A percentile compares a stretch with the other conserved stretches of the same genome.
Conservation (phyloP, 2,329 filamentous ascomycete species). For the Hysterium pulicare region DNA sequence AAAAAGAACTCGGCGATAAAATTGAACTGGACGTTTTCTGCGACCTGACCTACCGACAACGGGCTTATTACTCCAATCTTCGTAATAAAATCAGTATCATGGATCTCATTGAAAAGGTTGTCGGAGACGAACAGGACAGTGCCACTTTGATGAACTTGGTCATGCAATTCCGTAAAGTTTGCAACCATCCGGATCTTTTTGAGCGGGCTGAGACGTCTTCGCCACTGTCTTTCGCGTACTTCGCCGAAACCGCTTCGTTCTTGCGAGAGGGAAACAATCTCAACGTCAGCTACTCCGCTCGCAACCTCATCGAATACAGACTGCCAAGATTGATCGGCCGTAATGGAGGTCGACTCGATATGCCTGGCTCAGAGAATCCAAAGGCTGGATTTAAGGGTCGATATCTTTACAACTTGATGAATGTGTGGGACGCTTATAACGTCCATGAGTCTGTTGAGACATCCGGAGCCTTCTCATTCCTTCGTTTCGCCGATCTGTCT, state of each 20-base stretch:
- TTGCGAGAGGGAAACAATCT: constrained; percentile 81
- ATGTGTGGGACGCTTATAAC: constrained; percentile 82
- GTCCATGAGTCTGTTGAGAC: constrained; percentile 62
- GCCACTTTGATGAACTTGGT: constrained; percentile 98
- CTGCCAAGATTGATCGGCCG: constrained; percentile 79
- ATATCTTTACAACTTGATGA: constrained; percentile 78
- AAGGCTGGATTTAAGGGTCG: constrained; percentile 76
- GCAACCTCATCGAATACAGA: constrained; percentile 79
- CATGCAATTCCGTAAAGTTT: constrained; percentile 99
- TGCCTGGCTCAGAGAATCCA: constrained; percentile 69
- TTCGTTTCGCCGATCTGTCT: constrained; percentile 80
- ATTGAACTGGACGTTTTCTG: constrained; percentile 96
- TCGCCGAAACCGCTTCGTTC: constrained; percentile 93
- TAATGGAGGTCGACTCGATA: constrained; percentile 72
- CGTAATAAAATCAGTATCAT: constrained; percentile 98
- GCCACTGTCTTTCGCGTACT: constrained; percentile 78
- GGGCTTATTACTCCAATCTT: constrained; percentile 86
- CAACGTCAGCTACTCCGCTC: constrained; percentile 80
- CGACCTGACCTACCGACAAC: constrained; percentile 91
- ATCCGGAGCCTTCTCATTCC: constrained; percentile 76
- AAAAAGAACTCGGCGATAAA: constrained; percentile 98
- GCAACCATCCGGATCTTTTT: constrained; percentile 96
- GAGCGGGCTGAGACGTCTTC: constrained; percentile 90
- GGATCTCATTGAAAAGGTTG: constrained; percentile 95
- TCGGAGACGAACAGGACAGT: constrained; percentile 91